Percentiles rank a stretch among this genome's conserved stretches.
These are phyloP conservation scores for Cornus suecica DNA, from an alignment of 148 eudicot genomes.

Conservation along the genomic window DNA sequence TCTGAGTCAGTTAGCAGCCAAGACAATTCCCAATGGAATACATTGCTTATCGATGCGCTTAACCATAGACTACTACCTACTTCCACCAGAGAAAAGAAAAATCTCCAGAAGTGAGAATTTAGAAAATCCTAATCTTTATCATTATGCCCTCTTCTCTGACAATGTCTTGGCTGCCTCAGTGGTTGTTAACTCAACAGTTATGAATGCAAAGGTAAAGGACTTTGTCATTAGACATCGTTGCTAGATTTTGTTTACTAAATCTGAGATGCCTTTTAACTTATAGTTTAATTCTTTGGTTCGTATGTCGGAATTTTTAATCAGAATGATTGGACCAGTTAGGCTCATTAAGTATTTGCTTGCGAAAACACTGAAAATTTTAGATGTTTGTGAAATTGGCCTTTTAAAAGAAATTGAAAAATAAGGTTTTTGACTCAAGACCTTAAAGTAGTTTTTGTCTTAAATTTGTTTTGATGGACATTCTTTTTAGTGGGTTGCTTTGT, in stretches of 20 bases:
- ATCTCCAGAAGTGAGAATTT: conserved; percentile 71
- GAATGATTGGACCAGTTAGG: not conserved
- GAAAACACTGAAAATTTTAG: not conserved
- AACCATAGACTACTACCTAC: conserved; percentile 74
- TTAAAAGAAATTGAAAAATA: not conserved
- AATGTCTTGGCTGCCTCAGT: conserved; percentile 84
- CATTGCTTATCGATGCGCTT: conserved; percentile 85
- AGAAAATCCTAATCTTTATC: conserved; percentile 65
- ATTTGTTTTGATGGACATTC: not conserved
- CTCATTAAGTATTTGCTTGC: not conserved
- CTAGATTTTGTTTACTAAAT: not conserved
- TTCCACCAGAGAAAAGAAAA: conserved; percentile 56
- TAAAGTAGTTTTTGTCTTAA: not conserved
- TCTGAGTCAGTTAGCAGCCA: conserved; percentile 83
- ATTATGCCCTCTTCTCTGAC: conserved; percentile 88
- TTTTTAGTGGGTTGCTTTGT: not conserved
- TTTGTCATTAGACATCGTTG: not conserved
- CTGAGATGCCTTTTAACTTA: not conserved
- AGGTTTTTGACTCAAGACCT: not conserved
- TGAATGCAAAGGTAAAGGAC: conserved; percentile 67
- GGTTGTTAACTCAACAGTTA: conserved; percentile 75
- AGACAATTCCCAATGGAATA: conserved; percentile 79
- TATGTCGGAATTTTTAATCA: not conserved
- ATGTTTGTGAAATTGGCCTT: not conserved
- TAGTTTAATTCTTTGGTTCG: not conserved